phyloP scores from a whole-genome alignment of 129 eudicot genomes.

The Chrysanthemum seticuspe region DNA sequence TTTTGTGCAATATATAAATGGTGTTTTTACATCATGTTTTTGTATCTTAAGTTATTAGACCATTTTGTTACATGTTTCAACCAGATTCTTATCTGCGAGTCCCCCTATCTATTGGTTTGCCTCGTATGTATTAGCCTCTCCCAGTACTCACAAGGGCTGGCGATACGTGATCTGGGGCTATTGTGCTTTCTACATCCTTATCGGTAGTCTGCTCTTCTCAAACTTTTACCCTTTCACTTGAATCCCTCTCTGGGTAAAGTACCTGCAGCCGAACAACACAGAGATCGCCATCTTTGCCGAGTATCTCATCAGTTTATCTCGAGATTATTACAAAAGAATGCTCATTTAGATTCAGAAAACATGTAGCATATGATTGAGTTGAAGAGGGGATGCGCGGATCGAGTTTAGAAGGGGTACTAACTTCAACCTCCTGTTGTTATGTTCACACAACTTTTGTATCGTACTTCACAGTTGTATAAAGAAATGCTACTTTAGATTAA shows the following conservation, averaged over 20 bases:
- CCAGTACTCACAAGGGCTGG: conserved; percentile 47
- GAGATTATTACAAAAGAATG: too few relatives aligned
- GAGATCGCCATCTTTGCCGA: too few relatives aligned
- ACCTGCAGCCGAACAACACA: too few relatives aligned
- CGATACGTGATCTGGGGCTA: conserved; percentile 71
- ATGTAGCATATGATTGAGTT: too few relatives aligned
- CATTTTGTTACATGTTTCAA: conserved; percentile 59
- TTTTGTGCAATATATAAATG: background rate
- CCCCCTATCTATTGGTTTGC: conserved; percentile 93
- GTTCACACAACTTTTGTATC: too few relatives aligned
- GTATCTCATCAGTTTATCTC: too few relatives aligned
- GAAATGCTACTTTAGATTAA: too few relatives aligned
- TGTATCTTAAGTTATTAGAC: background rate
- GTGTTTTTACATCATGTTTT: background rate
- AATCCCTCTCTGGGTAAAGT: conserved; percentile 1
- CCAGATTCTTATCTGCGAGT: conserved; percentile 87
- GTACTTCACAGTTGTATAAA: too few relatives aligned
- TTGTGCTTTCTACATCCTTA: conserved; percentile 68
- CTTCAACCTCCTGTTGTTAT: too few relatives aligned
- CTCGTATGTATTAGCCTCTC: conserved; percentile 44
- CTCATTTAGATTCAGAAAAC: too few relatives aligned
- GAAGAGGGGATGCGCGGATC: too few relatives aligned
- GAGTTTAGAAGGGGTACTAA: too few relatives aligned
- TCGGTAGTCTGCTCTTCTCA: conserved; percentile 88
- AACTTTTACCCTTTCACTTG: conserved; percentile 93